These are phyloP conservation scores for Xylaria bambusicola DNA, from an alignment of 495 filamentous ascomycete genomes.

Conservation along the genomic window DNA sequence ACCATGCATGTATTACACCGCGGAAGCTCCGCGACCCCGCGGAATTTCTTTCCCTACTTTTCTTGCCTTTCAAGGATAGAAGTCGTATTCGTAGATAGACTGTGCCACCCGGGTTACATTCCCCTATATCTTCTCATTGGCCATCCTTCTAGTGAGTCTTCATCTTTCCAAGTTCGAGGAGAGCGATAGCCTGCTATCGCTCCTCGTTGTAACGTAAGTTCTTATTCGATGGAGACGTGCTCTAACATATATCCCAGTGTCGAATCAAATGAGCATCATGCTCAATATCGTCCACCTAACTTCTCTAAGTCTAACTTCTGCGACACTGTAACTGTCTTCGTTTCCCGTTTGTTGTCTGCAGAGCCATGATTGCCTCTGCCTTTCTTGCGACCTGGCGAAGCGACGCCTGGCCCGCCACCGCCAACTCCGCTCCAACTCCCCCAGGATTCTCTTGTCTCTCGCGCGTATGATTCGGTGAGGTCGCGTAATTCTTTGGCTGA, in stretches of 20 bases:
- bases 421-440: constrained; percentile 33
- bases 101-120: background rate
- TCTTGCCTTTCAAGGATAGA: background rate
- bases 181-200: constrained; percentile 1
- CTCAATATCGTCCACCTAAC: constrained; percentile 25
- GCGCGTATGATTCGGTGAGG: constrained; percentile 28
- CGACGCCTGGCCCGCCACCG: constrained; percentile 28
- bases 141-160: background rate
- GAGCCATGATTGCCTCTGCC: constrained; percentile 12
- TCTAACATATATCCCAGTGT: background rate
- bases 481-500: constrained; percentile 28
- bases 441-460: constrained; percentile 32
- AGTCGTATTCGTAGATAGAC: background rate
- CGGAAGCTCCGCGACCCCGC: background rate
- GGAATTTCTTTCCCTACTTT: background rate
- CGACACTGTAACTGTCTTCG: constrained; percentile 20
- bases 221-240: background rate
- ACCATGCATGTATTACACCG: background rate
- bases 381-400: constrained; percentile 11
- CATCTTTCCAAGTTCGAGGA: background rate
- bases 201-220: background rate
- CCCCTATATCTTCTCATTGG: background rate
- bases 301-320: constrained; percentile 31
- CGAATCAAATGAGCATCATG: too few species aligned
- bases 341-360: constrained; percentile 17